Evolutionary conservation across 2,329 filamentous ascomycete genomes (phyloP), one percentile per base, ranked within the genome.

Genomic region (Aureobasidium mangrovei): DNA sequence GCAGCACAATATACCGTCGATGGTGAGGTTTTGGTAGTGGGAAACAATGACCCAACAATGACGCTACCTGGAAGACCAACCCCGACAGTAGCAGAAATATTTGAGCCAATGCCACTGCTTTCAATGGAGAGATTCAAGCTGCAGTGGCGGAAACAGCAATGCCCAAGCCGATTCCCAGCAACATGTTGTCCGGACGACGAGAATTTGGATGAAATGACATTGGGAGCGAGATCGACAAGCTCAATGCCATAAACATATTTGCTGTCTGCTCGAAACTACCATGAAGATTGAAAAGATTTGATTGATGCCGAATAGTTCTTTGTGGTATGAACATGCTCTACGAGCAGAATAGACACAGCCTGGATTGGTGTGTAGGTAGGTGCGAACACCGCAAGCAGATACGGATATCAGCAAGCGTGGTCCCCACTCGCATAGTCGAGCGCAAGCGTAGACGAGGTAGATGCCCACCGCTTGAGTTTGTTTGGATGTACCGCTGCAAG

Each of bases 231-330:
- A 33, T 55, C n/a, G 43, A 42, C 44, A 43, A 52, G 38, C 26
- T 27, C 35, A 53, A 9, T 38, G 39, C 38, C 41, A 44, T 41
- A 49, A n/a, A 48, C 39, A 57, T 53, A 57, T 39, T 55, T 55
- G 39, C 47, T 48, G 31, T 8, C 27, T 27, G 5, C 39, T n/a
- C 47, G 27, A 52, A 38, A 39, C 35, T 29, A 35, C 32, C 42
- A 28, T 35, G 43, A 51, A 7, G 38, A 24, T n/a, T 44, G 52
- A 32, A 10, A 18, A 35, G 18, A 56, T 53, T 26, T 45, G 18
- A 4, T 29, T 18, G 36, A 49, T 31, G 26, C 41, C 12, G 38
- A 38, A 12, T n/a, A 35, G 31, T 12, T 27, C 31, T 33, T n/a
- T 32, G 33, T 41, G 38, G 44, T 36, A 48, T 55, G 43, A 32